A percentile compares a stretch with the other conserved stretches of the same genome.
phyloP scores from a whole-genome alignment of 1,284 basidiomycete species.

The Papiliotrema fonsecae region DNA sequence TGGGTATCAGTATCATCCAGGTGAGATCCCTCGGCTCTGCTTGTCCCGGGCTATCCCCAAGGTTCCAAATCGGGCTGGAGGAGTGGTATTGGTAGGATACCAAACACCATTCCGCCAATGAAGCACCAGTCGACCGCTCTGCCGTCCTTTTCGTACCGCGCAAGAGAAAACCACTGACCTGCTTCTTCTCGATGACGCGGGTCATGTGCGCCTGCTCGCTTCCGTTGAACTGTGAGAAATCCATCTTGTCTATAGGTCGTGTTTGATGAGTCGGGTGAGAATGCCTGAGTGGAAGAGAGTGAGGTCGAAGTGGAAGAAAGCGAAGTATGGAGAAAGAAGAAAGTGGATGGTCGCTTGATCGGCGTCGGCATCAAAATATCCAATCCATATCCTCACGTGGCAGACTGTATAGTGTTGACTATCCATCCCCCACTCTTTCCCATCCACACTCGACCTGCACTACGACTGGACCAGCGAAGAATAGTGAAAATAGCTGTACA shows the following conservation, averaged over 20 bases:
- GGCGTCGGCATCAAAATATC: neutral
- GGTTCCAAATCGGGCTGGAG: no score
- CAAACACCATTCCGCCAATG: no score
- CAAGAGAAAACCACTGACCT: constrained; percentile 54
- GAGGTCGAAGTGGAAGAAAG: neutral
- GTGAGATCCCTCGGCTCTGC: neutral
- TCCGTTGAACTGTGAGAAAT: constrained; percentile 75
- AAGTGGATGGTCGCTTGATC: no score
- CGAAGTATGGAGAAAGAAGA: neutral
- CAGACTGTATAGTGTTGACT: neutral
- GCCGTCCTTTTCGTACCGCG: neutral
- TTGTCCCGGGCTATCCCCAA: no score
- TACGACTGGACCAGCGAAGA: no score
- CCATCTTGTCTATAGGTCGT: constrained; percentile 51
- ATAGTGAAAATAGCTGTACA: no score
- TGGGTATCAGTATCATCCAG: constrained; percentile 44
- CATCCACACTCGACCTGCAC: neutral
- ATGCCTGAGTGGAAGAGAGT: neutral
- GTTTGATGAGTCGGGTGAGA: neutral
- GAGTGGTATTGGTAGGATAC: neutral
- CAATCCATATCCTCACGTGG: neutral
- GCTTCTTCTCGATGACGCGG: constrained; percentile 84
- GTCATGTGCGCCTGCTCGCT: constrained; percentile 88
- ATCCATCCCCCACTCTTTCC: neutral
- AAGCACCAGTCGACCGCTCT: no score